Conservation (phyloP, 2,329 filamentous ascomycete species). For the Xylaria sp. region DNA sequence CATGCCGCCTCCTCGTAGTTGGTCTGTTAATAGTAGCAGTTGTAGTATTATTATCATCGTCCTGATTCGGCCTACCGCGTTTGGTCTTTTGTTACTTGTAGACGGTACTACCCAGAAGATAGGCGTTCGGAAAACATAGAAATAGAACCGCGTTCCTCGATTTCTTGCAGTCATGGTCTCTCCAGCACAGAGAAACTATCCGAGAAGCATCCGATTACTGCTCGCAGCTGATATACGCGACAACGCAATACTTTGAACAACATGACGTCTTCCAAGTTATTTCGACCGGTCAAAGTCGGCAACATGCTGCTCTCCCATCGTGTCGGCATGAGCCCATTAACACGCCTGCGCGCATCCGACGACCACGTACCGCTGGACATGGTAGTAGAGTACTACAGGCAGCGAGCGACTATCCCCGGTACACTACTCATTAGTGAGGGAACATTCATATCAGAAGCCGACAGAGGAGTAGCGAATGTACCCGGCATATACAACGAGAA, state of each 20-base stretch:
- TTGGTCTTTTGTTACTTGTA: no score
- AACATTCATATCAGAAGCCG: constrained; percentile 44
- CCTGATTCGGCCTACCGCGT: not conserved
- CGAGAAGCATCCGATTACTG: not conserved
- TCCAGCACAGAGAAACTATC: not conserved
- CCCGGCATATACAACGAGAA: constrained; percentile 49
- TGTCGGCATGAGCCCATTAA: constrained; percentile 43
- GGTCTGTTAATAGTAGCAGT: no score
- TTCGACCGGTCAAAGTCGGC: constrained; percentile 15
- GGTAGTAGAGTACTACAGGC: constrained; percentile 39
- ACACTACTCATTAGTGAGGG: constrained; percentile 51
- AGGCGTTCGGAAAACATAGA: not conserved
- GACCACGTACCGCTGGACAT: constrained; percentile 35
- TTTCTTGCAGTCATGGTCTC: not conserved
- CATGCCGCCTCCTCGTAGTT: no score
- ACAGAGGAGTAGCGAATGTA: constrained; percentile 41
- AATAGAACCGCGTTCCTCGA: not conserved
- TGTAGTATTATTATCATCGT: not conserved
- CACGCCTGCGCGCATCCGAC: constrained; percentile 42
- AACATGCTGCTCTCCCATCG: constrained; percentile 16
- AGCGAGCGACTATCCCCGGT: constrained; percentile 39
- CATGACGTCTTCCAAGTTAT: constrained; percentile 10
- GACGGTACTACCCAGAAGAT: no score
- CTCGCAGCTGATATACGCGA: not conserved
- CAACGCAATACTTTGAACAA: not conserved